Percentiles rank a stretch among this genome's conserved stretches.
phyloP scores from a whole-genome alignment of 1,284 basidiomycete species.

The Marasmius sp. region DNA sequence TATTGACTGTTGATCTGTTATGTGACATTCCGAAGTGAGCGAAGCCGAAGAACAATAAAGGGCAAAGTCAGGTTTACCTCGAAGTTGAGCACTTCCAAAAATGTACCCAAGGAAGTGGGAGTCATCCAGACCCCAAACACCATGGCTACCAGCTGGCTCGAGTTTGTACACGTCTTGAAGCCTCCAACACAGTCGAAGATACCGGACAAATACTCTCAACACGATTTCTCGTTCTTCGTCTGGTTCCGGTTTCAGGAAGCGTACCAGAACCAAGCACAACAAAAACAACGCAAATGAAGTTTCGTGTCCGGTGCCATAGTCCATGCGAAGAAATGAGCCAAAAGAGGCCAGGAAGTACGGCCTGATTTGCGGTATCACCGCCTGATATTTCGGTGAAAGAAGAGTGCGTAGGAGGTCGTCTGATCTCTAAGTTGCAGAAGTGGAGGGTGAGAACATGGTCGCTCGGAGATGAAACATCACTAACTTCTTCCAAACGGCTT shows the following conservation, averaged over 20 bases:
- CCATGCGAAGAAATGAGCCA: slow-evolving; percentile 89
- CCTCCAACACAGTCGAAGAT: slow-evolving; percentile 81
- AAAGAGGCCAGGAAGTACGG: slow-evolving; percentile 86
- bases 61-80: slow-evolving; percentile 46
- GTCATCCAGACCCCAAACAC: slow-evolving; percentile 98
- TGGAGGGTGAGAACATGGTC: slow-evolving; percentile 5
- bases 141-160: slow-evolving; percentile 96
- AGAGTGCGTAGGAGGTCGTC: slow-evolving; percentile 55
- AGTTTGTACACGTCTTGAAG: slow-evolving; percentile 90
- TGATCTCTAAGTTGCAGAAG: slow-evolving; percentile 47
- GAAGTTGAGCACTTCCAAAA: slow-evolving; percentile 89
- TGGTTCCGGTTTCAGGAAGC: slow-evolving; percentile 56
- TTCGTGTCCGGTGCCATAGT: slow-evolving; percentile 98
- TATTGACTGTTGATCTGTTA: slow-evolving; percentile 55
- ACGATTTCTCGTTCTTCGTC: slow-evolving; percentile 64
- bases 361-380: slow-evolving; percentile 56
- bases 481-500: slow-evolving; percentile 73
- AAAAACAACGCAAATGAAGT: slow-evolving; percentile 84
- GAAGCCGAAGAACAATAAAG: slow-evolving; percentile 7
- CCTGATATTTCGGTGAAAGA: slow-evolving; percentile 41
- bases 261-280: slow-evolving; percentile 62
- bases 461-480: slow-evolving; percentile 19
- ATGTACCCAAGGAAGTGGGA: slow-evolving; percentile 90
- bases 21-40: neutral
- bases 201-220: slow-evolving; percentile 70